Evolutionary conservation across 495 filamentous ascomycete species (phyloP).

Genomic region (Terfezia boudieri): DNA sequence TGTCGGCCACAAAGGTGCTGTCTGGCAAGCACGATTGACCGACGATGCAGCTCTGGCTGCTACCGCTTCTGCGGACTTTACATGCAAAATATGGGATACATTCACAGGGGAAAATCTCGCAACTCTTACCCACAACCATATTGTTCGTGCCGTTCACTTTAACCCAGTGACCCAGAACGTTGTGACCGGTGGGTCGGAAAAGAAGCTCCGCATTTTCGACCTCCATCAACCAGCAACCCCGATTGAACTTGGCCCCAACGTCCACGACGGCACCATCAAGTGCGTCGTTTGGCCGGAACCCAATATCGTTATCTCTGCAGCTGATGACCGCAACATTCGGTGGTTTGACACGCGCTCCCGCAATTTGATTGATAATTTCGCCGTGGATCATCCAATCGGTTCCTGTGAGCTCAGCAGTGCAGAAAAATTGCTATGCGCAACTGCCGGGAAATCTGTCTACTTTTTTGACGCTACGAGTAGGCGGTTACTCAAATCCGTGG

Average conservation of each 20-base stretch:
- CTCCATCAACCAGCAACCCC: slow-evolving; percentile 26
- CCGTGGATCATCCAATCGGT: slow-evolving; percentile 60
- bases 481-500: slow-evolving; percentile 52
- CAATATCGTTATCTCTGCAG: slow-evolving; percentile 68
- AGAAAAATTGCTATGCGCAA: slow-evolving; percentile 15
- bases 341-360: slow-evolving; percentile 82
- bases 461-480: slow-evolving; percentile 65
- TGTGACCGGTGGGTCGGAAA: slow-evolving; percentile 85
- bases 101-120: slow-evolving; percentile 76
- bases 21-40: slow-evolving; percentile 83
- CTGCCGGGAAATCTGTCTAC: slow-evolving; percentile 75
- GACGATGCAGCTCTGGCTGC: slow-evolving; percentile 71
- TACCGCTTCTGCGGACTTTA: slow-evolving; percentile 89
- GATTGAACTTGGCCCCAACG: slow-evolving; percentile 68
- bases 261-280: slow-evolving; percentile 75
- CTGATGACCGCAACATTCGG: slow-evolving; percentile 71
- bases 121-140: slow-evolving; percentile 76
- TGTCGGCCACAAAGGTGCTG: slow-evolving; percentile 90
- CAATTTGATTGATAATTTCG: slow-evolving; percentile 43
- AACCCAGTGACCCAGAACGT: slow-evolving; percentile 53
- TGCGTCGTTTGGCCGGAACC: slow-evolving; percentile 86
- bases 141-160: slow-evolving; percentile 83
- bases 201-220: slow-evolving; percentile 90
- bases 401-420: slow-evolving; percentile 63
- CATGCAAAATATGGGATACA: slow-evolving; percentile 93